Base-by-base conservation (phyloP, 805 yeast genomes). In the Myxozyma neotropica region DNA sequence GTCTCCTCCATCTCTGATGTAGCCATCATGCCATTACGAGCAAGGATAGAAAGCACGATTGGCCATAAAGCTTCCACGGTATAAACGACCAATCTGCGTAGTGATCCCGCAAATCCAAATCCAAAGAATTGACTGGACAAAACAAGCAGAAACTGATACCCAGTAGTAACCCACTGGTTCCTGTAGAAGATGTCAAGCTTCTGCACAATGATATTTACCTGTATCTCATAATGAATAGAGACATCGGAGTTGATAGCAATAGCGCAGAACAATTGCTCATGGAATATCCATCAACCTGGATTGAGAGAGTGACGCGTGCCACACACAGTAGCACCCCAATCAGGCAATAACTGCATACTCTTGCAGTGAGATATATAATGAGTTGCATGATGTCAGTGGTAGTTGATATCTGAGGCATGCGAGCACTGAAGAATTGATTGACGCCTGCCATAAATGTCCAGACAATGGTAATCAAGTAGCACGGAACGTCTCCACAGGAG, bases 31-130 rank as follows among this genome's bases (percentile, higher is more conserved):
- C 82, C 75, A 74, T 81, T 77, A 65, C 85, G 79, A 23, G 87
- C 83, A 27, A 83, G 69, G 3, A 84, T 77, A 53, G 85, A 87
- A 69, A 87, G 76, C 67, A 80, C 80, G 1, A 82, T 72, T 3
- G 93, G 93, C 92, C 92, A 88, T 53, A 86, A 78, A 72, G 85
- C 81, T n/a, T 83, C 75, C 4, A 85, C 79, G 4, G 90, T 87
- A 58, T 81, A 80, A 15, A 87, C 85, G 61, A 87, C 76, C 36
- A 84, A 75, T 64, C 81, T 78, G 64, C 86, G 77, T 42, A 81
- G 76, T 57, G 86, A 54, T 31, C 92, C 92, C 45, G 88, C 89
- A 53, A 84, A 71, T 27, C 87, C 85, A 63, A 83, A 83, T 8
- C 92, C 91, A 53, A 87, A 76, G 64, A 82, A 75, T 70, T 86